Conservation (phyloP, 192 early-diverging fungal species). For the Allomyces macrogynus region DNA sequence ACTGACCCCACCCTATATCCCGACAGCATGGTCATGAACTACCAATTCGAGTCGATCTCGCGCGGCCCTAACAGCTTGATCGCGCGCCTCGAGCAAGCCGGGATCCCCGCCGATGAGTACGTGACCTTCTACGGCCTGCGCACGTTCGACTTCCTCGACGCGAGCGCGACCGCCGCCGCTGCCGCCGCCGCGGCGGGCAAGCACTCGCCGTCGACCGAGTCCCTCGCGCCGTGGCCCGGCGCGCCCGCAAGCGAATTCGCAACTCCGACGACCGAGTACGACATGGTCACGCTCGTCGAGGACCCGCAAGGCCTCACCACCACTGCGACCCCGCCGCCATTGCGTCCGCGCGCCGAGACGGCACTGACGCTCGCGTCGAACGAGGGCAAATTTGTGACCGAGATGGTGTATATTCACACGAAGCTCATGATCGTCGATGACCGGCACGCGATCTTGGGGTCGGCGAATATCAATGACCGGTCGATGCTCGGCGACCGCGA, state of each 20-base stretch:
- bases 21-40: constrained; percentile 44
- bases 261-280: no score
- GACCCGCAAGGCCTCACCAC: background rate
- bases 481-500: constrained; percentile 71
- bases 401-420: constrained; percentile 71
- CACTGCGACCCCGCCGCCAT: background rate
- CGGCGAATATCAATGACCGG: constrained; percentile 81
- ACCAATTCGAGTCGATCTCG: constrained; percentile 55
- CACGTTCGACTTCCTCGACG: constrained; percentile 38
- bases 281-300: no score
- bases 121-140: constrained; percentile 57
- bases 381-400: constrained; percentile 29
- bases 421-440: constrained; percentile 80
- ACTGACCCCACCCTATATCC: background rate
- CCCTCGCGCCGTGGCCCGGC: constrained; percentile 8
- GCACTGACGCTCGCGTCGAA: background rate
- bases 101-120: constrained; percentile 40
- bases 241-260: constrained; percentile 9
- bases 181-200: constrained; percentile 15
- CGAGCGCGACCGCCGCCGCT: constrained; percentile 8
- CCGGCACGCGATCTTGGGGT: constrained; percentile 56
- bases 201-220: constrained; percentile 14
- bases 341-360: background rate
- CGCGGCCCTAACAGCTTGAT: constrained; percentile 49
- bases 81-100: constrained; percentile 27